phyloP scores from a whole-genome alignment of 352 stramenopile genomes.

The Globisporangium sylvaticum region DNA sequence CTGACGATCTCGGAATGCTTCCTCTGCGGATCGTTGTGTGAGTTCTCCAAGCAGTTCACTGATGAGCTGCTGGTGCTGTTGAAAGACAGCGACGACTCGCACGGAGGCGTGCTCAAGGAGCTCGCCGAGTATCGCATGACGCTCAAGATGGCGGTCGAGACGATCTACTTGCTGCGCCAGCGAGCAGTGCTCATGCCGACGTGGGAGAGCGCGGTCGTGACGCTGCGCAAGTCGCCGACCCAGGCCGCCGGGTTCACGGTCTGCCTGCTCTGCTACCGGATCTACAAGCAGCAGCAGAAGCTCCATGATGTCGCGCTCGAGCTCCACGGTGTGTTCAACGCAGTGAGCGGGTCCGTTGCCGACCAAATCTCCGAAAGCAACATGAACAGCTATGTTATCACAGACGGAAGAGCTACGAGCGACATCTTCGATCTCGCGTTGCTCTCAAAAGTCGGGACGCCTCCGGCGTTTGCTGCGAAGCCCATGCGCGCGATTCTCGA shows the following conservation, averaged over 20 bases:
- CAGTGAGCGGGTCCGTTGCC: neutral
- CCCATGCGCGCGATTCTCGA: slow-evolving; percentile 6
- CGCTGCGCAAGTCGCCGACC: slow-evolving; percentile 28
- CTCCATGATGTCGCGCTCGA: slow-evolving; percentile 44
- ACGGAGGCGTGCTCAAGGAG: slow-evolving; percentile 29
- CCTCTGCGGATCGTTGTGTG: slow-evolving; percentile 54
- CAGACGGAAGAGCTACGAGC: slow-evolving; percentile 1
- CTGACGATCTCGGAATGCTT: slow-evolving; percentile 33
- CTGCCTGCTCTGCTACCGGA: slow-evolving; percentile 69
- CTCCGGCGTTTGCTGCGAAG: neutral
- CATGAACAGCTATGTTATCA: neutral
- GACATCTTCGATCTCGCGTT: slow-evolving; percentile 20
- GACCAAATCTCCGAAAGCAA: neutral
- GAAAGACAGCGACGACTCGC: slow-evolving; percentile 16
- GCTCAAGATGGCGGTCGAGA: slow-evolving; percentile 71
- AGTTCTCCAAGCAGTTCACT: slow-evolving; percentile 35
- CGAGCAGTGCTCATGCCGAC: slow-evolving; percentile 41
- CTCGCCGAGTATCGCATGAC: slow-evolving; percentile 69
- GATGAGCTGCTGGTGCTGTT: slow-evolving; percentile 38
- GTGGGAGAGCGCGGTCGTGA: slow-evolving; percentile 61
- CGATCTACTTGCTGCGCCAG: slow-evolving; percentile 62
- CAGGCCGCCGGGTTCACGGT: slow-evolving; percentile 51
- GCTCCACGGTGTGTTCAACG: slow-evolving; percentile 26
- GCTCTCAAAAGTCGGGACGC: neutral
- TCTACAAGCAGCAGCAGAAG: slow-evolving; percentile 70